phyloP scores from a whole-genome alignment of 192 early-diverging fungal species.

The Coemansia sp. region DNA sequence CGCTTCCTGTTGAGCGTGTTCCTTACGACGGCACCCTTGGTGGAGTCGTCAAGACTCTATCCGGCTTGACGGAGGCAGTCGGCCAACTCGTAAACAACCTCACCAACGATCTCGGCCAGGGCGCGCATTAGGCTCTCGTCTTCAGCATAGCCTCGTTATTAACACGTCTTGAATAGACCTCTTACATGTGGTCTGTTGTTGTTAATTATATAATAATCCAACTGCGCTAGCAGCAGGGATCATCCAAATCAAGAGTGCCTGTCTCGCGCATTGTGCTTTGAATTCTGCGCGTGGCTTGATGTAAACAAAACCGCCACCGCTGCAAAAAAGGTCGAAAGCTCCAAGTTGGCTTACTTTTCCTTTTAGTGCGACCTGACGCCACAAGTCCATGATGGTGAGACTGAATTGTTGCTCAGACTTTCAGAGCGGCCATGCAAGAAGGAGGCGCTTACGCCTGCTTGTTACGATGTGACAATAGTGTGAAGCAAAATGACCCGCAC shows the following conservation, averaged over 20 bases:
- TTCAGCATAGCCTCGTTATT: constrained; percentile 2
- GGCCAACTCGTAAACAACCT: constrained; percentile 40
- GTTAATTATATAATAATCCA: background rate
- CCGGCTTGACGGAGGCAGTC: constrained; percentile 36
- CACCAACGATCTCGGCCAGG: constrained; percentile 57
- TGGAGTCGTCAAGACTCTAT: constrained; percentile 43
- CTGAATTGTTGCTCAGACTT: background rate
- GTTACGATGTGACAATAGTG: background rate
- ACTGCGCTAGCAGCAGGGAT: background rate
- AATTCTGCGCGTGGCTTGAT: too few species aligned
- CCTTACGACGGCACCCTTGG: constrained; percentile 47
- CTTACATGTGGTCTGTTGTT: constrained; percentile 11
- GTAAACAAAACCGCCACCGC: too few species aligned
- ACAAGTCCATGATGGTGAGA: background rate
- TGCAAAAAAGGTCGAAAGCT: too few species aligned
- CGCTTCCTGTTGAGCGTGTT: constrained; percentile 29
- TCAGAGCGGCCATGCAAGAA: background rate
- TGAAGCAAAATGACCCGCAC: too few species aligned
- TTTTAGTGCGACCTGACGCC: background rate
- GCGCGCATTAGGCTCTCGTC: constrained; percentile 24
- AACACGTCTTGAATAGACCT: constrained; percentile 11
- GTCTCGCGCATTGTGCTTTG: too few species aligned
- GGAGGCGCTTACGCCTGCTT: background rate
- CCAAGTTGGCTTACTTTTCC: too few species aligned
- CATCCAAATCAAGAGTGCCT: background rate